A percentile compares a stretch with the other conserved stretches of the same genome.
phyloP scores from a whole-genome alignment of 371 early-diverging fungal species.

The Coemansia sp. region DNA sequence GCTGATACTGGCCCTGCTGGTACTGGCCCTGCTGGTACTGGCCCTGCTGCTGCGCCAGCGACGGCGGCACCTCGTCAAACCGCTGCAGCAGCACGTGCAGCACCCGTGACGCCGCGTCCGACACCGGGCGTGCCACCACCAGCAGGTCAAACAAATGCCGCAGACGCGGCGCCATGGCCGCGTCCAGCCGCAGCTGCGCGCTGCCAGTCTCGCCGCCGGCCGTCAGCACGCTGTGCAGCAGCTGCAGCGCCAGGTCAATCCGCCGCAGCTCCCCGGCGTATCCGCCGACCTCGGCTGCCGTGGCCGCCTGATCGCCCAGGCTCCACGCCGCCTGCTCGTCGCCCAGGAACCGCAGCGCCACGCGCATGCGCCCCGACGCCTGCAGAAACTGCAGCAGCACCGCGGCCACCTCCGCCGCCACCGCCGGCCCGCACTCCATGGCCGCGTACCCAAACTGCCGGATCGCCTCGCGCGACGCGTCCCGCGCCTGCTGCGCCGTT shows the following conservation, averaged over 20 bases:
- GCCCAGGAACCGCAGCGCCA: conserved; percentile 27
- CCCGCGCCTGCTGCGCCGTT: conserved; percentile 6
- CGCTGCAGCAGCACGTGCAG: conserved; percentile 31
- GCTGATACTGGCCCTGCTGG: neutral
- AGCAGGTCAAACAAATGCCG: conserved; percentile 36
- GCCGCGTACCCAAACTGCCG: conserved; percentile 38
- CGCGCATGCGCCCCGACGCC: conserved; percentile 16
- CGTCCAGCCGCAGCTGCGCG: conserved; percentile 12
- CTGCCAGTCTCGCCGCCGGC: conserved; percentile 11
- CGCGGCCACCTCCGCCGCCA: conserved; percentile 5
- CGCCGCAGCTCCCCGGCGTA: conserved; percentile 25
- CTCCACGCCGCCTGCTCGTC: conserved; percentile 30
- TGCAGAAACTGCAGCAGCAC: conserved; percentile 26
- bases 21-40: too few relatives aligned
- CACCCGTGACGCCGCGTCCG: conserved; percentile 36
- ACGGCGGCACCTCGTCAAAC: conserved; percentile 22
- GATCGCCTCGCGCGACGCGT: conserved; percentile 15
- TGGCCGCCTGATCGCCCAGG: conserved; percentile 4
- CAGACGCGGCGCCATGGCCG: conserved; percentile 21
- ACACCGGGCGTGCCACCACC: conserved; percentile 34
- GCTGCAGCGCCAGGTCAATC: conserved; percentile 21
- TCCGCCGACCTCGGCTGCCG: neutral
- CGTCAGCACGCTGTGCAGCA: conserved; percentile 27
- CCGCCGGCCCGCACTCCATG: conserved; percentile 15
- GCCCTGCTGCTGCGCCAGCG: neutral